Evolutionary conservation across 139 green algal species (phyloP).

Genomic region (Spirogloea muscicola): DNA sequence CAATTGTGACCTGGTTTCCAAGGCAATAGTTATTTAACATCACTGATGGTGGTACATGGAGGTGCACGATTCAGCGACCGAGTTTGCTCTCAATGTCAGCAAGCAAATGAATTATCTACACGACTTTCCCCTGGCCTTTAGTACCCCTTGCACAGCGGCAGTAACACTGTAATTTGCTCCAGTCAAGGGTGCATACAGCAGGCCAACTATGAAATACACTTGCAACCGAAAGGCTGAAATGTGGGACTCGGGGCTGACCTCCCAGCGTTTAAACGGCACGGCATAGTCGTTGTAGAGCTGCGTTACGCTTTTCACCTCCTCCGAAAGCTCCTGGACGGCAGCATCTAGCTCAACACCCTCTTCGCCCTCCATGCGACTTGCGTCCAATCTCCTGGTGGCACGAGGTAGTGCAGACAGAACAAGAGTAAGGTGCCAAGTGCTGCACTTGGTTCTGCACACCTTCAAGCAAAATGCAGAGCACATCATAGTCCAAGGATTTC

Average conservation of each 20-base stretch:
- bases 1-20: too few species aligned
- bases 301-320: slow-evolving; percentile 27
- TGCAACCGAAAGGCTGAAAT: slow-evolving; percentile 3
- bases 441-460: neutral
- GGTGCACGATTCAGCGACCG: neutral
- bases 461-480: neutral
- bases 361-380: neutral
- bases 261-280: slow-evolving; percentile 37
- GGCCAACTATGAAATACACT: neutral
- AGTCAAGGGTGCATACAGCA: neutral
- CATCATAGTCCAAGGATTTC: neutral
- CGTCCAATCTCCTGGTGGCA: too few species aligned
- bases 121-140: too few species aligned
- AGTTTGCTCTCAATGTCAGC: neutral
- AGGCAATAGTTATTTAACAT: too few species aligned
- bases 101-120: neutral
- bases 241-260: slow-evolving; percentile 16
- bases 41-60: too few species aligned
- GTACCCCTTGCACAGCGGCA: too few species aligned
- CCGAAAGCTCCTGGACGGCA: slow-evolving; percentile 1
- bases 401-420: too few species aligned
- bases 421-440: neutral
- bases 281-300: slow-evolving; percentile 46
- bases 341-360: neutral
- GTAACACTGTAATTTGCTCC: slow-evolving; percentile 15